A percentile compares a stretch with the other conserved stretches of the same genome.
Evolutionary conservation across 805 yeast species (phyloP).

Genomic region (Komagataella populi): DNA sequence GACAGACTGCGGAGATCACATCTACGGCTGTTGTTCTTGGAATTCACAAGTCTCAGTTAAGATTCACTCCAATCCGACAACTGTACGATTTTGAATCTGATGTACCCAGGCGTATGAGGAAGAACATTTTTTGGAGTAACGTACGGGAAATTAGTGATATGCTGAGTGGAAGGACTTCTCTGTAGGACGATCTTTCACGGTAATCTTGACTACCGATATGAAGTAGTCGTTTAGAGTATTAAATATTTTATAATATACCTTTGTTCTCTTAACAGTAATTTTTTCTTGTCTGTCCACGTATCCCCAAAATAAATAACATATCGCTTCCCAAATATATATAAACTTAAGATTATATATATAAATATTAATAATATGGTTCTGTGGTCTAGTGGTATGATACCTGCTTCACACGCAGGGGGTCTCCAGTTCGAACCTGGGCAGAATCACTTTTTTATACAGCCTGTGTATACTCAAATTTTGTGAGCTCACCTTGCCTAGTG

Average conservation of each 20-base stretch:
- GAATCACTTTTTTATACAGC: not conserved
- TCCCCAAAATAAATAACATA: too few species aligned
- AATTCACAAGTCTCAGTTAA: constrained; percentile 62
- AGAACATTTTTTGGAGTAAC: constrained; percentile 69
- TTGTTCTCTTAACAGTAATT: too few species aligned
- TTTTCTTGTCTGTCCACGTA: too few species aligned
- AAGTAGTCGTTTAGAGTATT: too few species aligned
- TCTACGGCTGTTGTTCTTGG: constrained; percentile 76
- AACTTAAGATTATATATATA: too few species aligned
- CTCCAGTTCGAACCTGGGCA: constrained; percentile 1
- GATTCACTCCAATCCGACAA: constrained; percentile 58
- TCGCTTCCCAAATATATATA: too few species aligned
- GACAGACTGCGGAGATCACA: constrained; percentile 11
- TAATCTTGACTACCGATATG: too few species aligned
- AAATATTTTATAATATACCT: too few species aligned
- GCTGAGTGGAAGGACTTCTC: constrained; percentile 54
- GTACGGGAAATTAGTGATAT: constrained; percentile 71
- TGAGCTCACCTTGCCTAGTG: too few species aligned
- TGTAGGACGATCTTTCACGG: not conserved
- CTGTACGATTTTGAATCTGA: constrained; percentile 86
- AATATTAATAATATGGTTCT: constrained; percentile 19
- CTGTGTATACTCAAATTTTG: too few species aligned
- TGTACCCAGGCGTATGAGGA: constrained; percentile 72
- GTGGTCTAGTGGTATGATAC: constrained; percentile 80
- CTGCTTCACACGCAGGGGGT: not conserved